phyloP scores from a whole-genome alignment of 2,329 filamentous ascomycete genomes.

The Colletotrichum melonis region DNA sequence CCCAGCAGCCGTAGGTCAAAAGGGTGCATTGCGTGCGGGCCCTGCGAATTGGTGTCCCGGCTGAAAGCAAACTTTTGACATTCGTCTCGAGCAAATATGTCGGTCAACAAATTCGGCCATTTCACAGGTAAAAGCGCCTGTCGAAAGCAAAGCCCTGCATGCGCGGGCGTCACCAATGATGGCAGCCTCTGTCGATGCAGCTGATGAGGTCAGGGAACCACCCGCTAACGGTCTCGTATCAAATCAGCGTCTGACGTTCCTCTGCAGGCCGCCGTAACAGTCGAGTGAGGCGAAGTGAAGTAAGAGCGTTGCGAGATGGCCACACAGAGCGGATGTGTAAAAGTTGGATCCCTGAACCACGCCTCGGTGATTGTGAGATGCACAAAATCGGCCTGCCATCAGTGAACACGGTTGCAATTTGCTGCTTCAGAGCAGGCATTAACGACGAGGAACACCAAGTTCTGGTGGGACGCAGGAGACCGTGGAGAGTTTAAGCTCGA shows the following conservation, averaged over 20 bases:
- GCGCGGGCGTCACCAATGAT: slow-evolving; percentile 17
- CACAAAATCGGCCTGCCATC: slow-evolving; percentile 5
- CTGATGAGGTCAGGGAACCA: slow-evolving; percentile 30
- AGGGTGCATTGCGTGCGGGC: slow-evolving; percentile 14
- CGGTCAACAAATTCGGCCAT: slow-evolving; percentile 31
- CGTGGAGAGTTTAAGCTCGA: slow-evolving; percentile 32
- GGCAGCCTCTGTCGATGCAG: slow-evolving; percentile 21
- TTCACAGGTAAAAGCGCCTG: slow-evolving; percentile 24
- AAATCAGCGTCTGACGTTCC: slow-evolving; percentile 32
- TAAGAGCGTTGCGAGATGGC: background rate
- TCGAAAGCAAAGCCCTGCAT: slow-evolving; percentile 20
- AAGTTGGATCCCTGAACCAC: slow-evolving; percentile 20
- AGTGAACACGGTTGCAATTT: background rate
- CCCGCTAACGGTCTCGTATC: slow-evolving; percentile 20
- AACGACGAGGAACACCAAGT: background rate
- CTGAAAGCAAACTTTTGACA: slow-evolving; percentile 21
- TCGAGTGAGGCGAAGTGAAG: slow-evolving; percentile 23
- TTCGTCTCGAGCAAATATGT: slow-evolving; percentile 23
- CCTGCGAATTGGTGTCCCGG: slow-evolving; percentile 15
- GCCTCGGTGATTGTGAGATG: slow-evolving; percentile 5
- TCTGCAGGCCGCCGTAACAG: slow-evolving; percentile 25
- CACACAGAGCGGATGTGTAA: background rate
- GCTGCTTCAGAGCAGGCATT: slow-evolving; percentile 9
- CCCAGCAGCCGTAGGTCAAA: slow-evolving; percentile 16
- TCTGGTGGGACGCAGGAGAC: slow-evolving; percentile 28